Base-by-base conservation (phyloP, 148 eudicot species). In the Amaranthus cruentus region DNA sequence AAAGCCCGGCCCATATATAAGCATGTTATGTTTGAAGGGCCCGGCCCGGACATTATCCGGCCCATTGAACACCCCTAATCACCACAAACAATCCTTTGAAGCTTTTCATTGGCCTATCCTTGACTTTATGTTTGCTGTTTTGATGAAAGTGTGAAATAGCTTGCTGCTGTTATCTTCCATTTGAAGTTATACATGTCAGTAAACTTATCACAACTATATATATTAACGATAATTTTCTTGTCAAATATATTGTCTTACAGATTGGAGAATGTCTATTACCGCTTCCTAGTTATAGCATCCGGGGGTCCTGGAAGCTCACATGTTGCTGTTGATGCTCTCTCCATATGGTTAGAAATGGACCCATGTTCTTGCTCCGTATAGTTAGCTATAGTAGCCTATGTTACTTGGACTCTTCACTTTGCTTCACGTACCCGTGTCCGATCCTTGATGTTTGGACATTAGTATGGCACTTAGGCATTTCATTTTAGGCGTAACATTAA, bases 201-300 rank as follows among this genome's bases (percentile, higher is more conserved):
- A 57, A 43, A 55, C 52, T 55, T 48, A 50, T 69, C 13, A 5
- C 58, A n/a, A 42, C 15, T 49, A 9, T 59, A 50, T 14, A 2
- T n/a, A 9, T 12, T 11, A 58, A 42, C 56, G 3, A 11, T 74
- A 11, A 52, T 76, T 5, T 65, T 11, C 10, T 58, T 75, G 28
- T 68, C 4, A 12, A 44, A 15, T 57, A 47, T 75, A 12, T 50
- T 71, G 11, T 66, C 13, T 59, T 75, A 2, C 61, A 80, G 83
- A 61, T 75, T 80, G 69, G 83, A 80, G 73, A 72, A 80, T 55
- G 14, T 80, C 3, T 80, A 80, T 67, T 80, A 80, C n/a, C 63
- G 83, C 62, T 57, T 80, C 69, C 83, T 80, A 21, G 56, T 76
- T 2, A 47, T 80, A 64, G 79, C 83, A 5, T 66, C 83, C 53